A percentile compares a stretch with the other conserved stretches of the same genome.
These are phyloP conservation scores for Cicer arietinum DNA, from an alignment of 306 rosid genomes.

Conservation along the genomic window DNA sequence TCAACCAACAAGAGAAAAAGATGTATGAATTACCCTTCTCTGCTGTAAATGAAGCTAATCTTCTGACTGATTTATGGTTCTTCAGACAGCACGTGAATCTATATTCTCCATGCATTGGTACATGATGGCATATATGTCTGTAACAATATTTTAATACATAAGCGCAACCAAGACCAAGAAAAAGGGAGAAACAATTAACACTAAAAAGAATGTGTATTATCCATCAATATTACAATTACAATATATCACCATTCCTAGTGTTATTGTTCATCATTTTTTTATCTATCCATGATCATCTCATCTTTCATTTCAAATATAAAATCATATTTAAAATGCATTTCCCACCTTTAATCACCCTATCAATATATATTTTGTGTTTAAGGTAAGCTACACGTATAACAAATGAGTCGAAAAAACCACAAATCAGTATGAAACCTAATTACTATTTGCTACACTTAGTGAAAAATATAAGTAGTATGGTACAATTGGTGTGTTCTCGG, in stretches of 20 bases:
- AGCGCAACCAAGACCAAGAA: constrained; percentile 25
- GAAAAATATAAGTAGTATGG: not conserved
- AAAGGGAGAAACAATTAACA: constrained; percentile 1
- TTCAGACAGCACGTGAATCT: constrained; percentile 55
- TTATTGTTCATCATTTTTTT: constrained; percentile 31
- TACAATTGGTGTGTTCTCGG: not conserved
- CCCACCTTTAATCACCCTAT: constrained; percentile 20
- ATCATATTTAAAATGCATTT: not conserved
- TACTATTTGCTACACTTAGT: constrained; percentile 4
- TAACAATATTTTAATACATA: constrained; percentile 39
- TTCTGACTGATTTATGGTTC: constrained; percentile 55
- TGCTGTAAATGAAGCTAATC: constrained; percentile 57
- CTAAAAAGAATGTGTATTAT: constrained; percentile 8
- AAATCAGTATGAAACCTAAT: constrained; percentile 11
- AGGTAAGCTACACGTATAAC: constrained; percentile 21
- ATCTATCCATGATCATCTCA: constrained; percentile 18
- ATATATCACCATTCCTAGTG: constrained; percentile 21
- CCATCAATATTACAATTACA: constrained; percentile 12
- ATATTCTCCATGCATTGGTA: constrained; percentile 52
- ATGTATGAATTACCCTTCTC: constrained; percentile 57
- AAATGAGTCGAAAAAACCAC: constrained; percentile 11
- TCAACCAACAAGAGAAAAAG: constrained; percentile 36
- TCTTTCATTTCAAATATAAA: constrained; percentile 38
- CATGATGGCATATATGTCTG: constrained; percentile 65
- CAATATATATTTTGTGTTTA: constrained; percentile 6